Evolutionary conservation across 2,329 filamentous ascomycete species (phyloP).

Genomic region (Didymella glomerata): DNA sequence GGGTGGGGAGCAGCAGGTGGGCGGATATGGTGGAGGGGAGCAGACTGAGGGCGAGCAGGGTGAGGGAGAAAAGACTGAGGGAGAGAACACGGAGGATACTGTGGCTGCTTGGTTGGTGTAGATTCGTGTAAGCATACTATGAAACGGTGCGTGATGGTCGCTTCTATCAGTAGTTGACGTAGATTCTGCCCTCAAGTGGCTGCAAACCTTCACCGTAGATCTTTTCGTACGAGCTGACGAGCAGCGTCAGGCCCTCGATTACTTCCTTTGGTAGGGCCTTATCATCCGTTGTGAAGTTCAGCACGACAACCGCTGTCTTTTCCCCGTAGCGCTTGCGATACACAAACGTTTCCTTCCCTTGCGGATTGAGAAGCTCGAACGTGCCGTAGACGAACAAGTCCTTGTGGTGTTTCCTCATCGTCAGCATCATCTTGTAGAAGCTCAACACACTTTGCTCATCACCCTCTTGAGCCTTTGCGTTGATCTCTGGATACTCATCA

Average conservation of each 20-base stretch:
- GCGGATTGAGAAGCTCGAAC: slow-evolving; percentile 64
- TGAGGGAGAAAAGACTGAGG: no score
- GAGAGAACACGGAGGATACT: no score
- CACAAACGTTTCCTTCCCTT: slow-evolving; percentile 64
- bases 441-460: slow-evolving; percentile 63
- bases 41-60: no score
- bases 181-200: slow-evolving; percentile 51
- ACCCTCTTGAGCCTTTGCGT: slow-evolving; percentile 64
- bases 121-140: neutral
- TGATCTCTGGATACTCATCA: slow-evolving; percentile 66
- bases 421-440: slow-evolving; percentile 69
- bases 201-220: slow-evolving; percentile 34
- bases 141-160: no score
- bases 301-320: slow-evolving; percentile 46
- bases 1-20: no score
- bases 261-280: slow-evolving; percentile 16
- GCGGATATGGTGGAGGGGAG: no score
- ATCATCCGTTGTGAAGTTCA: slow-evolving; percentile 50
- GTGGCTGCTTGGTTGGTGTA: neutral
- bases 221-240: slow-evolving; percentile 55
- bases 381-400: slow-evolving; percentile 74
- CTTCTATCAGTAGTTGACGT: slow-evolving; percentile 46
- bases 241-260: slow-evolving; percentile 44
- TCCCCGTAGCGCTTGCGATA: slow-evolving; percentile 49
- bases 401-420: slow-evolving; percentile 66